phyloP scores from a whole-genome alignment of 2,329 filamentous ascomycete genomes.

The Fusarium clavum region DNA sequence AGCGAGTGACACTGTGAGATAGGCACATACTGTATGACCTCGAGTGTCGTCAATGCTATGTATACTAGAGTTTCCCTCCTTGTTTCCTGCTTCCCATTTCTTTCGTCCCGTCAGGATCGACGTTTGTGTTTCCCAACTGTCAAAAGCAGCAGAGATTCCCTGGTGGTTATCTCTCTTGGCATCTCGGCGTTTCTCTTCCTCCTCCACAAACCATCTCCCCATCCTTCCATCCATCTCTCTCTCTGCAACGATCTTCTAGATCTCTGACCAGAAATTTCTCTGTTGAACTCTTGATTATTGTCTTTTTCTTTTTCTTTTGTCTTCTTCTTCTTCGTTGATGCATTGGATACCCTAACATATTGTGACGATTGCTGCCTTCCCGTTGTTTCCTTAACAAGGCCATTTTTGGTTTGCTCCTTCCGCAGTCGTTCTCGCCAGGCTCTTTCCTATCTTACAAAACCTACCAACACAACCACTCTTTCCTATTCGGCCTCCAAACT shows the following conservation, averaged over 20 bases:
- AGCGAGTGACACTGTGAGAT: slow-evolving; percentile 36
- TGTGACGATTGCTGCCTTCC: slow-evolving; percentile 16
- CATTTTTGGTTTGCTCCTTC: slow-evolving; percentile 12
- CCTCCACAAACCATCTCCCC: slow-evolving; percentile 3
- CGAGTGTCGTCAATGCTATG: neutral
- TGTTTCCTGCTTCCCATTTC: neutral
- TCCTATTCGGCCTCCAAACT: slow-evolving; percentile 3
- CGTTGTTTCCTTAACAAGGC: slow-evolving; percentile 14
- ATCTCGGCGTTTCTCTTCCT: slow-evolving; percentile 28
- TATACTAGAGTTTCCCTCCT: slow-evolving; percentile 4
- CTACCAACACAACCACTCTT: neutral
- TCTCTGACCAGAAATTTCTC: neutral
- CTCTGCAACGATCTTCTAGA: slow-evolving; percentile 9
- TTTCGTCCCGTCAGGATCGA: neutral
- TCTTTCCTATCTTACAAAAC: slow-evolving; percentile 5
- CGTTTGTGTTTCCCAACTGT: slow-evolving; percentile 15
- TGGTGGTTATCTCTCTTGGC: slow-evolving; percentile 40
- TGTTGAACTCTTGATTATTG: neutral
- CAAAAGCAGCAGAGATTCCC: slow-evolving; percentile 33
- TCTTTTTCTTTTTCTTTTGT: neutral
- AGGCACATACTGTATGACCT: slow-evolving; percentile 25
- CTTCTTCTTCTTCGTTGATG: slow-evolving; percentile 1
- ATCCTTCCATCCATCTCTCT: neutral
- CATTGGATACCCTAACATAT: neutral
- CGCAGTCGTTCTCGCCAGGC: neutral